phyloP scores from a whole-genome alignment of 371 early-diverging fungal genomes.

The Apophysomyces ossiformis region DNA sequence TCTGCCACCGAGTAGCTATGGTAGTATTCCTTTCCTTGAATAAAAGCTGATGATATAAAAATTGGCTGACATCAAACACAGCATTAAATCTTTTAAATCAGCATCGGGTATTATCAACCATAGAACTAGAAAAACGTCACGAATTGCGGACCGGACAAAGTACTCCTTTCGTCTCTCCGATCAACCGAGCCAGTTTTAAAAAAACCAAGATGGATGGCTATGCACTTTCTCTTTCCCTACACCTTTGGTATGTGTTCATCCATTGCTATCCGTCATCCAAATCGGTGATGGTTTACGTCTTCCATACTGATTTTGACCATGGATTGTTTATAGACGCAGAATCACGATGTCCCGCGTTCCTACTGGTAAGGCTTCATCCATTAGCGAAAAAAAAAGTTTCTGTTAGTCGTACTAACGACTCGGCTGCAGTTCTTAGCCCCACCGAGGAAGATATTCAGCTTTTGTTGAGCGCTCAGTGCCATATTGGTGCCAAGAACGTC shows the following conservation, averaged over 20 bases:
- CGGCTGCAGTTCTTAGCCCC: slow-evolving; percentile 56
- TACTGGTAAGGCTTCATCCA: slow-evolving; percentile 9
- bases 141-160: background rate
- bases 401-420: background rate
- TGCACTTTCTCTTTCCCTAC: slow-evolving; percentile 11
- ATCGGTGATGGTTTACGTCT: background rate
- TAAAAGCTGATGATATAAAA: background rate
- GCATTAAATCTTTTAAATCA: background rate
- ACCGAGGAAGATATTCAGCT: slow-evolving; percentile 91
- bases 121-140: slow-evolving; percentile 8
- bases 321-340: background rate
- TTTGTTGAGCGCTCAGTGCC: slow-evolving; percentile 93
- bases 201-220: background rate
- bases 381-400: background rate
- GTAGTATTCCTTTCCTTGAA: background rate
- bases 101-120: background rate
- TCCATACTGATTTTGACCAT: background rate
- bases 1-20: slow-evolving; percentile 8
- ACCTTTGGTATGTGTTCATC: slow-evolving; percentile 6
- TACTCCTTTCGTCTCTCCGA: slow-evolving; percentile 3
- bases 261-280: background rate
- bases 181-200: slow-evolving; percentile 4
- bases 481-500: slow-evolving; percentile 92
- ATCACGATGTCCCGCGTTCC: slow-evolving; percentile 21
- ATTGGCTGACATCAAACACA: background rate